Conservation (phyloP, 2,329 filamentous ascomycete species). For the Aspergillus fumigatus region DNA sequence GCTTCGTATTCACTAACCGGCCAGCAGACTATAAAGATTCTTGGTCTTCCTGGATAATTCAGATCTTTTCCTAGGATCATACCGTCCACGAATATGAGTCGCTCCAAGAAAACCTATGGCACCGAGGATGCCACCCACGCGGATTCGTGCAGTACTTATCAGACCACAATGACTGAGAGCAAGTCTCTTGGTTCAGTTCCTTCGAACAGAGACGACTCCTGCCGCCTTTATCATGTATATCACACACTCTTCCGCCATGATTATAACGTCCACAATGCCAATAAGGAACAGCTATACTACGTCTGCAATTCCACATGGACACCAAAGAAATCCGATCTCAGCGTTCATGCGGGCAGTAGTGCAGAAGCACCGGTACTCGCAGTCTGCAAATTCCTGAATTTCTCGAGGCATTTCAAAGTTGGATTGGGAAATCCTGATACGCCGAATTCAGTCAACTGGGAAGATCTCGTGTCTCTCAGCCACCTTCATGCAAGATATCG, state of each 20-base stretch:
- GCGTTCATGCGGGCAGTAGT: conserved; percentile 26
- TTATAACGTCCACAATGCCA: conserved; percentile 19
- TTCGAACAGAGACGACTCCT: background rate
- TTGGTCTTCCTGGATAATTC: background rate
- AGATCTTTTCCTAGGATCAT: background rate
- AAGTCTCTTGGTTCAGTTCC: background rate
- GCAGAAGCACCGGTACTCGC: conserved; percentile 24
- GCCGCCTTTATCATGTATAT: conserved; percentile 21
- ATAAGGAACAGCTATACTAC: conserved; percentile 18
- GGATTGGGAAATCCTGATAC: conserved; percentile 27
- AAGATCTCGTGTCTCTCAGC: conserved; percentile 25
- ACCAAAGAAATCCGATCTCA: conserved; percentile 32
- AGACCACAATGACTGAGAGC: background rate
- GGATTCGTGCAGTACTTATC: background rate
- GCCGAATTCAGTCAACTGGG: conserved; percentile 23
- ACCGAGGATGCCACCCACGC: background rate
- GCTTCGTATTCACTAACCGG: background rate
- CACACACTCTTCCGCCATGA: conserved; percentile 17
- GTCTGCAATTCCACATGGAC: conserved; percentile 26
- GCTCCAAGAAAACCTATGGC: background rate
- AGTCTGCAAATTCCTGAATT: conserved; percentile 29
- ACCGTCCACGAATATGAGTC: background rate
- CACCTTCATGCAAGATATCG: conserved; percentile 22
- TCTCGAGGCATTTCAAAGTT: conserved; percentile 30
- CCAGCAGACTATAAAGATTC: conserved; percentile 3